A percentile compares a stretch with the other conserved stretches of the same genome.
Conservation (phyloP, 345 rosid genomes). For the Reutealis trisperma region DNA sequence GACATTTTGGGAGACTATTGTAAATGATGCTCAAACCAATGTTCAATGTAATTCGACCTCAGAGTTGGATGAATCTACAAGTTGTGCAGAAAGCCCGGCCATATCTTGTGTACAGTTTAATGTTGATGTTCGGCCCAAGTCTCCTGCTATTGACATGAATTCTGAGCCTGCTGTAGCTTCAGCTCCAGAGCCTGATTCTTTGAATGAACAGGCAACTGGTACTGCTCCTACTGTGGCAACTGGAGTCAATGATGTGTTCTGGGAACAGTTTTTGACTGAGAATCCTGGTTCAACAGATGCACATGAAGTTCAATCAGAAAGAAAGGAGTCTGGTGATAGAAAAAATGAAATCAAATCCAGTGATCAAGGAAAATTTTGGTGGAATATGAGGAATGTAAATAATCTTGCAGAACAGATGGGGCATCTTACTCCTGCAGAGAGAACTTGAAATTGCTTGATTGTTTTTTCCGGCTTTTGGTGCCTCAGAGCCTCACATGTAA, state of each 20-base stretch:
- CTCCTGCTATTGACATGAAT: constrained; percentile 86
- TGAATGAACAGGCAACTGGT: constrained; percentile 33
- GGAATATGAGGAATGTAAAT: constrained; percentile 68
- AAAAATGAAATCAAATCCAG: constrained; percentile 43
- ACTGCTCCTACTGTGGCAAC: constrained; percentile 43
- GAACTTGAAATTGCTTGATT: constrained; percentile 47
- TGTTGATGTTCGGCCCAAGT: constrained; percentile 46
- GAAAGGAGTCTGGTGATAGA: constrained; percentile 55
- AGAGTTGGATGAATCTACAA: constrained; percentile 72
- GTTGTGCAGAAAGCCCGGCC: constrained; percentile 67
- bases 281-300: constrained; percentile 76
- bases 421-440: constrained; percentile 80
- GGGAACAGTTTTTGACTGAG: constrained; percentile 97
- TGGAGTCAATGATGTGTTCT: constrained; percentile 87
- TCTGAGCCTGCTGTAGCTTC: constrained; percentile 49
- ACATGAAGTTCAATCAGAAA: constrained; percentile 75
- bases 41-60: constrained; percentile 34
- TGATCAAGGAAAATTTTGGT: constrained; percentile 62
- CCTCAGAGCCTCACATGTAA: constrained; percentile 11
- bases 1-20: constrained; percentile 68
- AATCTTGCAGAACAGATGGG: constrained; percentile 77
- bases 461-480: constrained; percentile 17
- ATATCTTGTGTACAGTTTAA: constrained; percentile 54
- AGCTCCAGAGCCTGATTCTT: constrained; percentile 39
- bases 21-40: constrained; percentile 38